Conservation (phyloP, 768 basidiomycete species). For the Russula abietina region DNA sequence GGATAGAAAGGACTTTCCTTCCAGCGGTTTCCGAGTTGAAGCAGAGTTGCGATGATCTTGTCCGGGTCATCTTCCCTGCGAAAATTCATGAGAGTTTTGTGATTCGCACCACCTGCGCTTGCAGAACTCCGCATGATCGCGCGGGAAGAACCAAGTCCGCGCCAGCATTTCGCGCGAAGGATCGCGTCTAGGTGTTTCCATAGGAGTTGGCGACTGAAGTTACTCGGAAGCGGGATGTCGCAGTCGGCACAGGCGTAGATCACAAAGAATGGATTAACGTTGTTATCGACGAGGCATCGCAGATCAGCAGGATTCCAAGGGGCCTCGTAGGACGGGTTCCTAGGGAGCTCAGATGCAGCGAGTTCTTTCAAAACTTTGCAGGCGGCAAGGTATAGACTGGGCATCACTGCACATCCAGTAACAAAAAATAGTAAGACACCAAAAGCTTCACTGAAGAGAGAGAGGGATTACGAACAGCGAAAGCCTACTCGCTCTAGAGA, state of each 20-base stretch:
- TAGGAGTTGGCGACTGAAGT: conserved; percentile 5
- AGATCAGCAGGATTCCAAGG: no score
- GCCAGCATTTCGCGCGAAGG: not conserved
- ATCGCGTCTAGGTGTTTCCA: conserved; percentile 12
- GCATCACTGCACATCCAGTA: not conserved
- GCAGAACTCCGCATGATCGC: no score
- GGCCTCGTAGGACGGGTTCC: no score
- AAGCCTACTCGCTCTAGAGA: conserved; percentile 1
- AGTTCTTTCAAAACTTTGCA: not conserved
- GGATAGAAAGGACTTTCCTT: no score
- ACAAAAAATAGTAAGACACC: not conserved
- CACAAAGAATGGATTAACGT: conserved; percentile 11
- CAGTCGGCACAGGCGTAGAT: conserved; percentile 14
- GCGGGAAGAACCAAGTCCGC: not conserved
- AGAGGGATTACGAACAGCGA: not conserved
- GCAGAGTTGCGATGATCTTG: not conserved
- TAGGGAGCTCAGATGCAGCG: no score
- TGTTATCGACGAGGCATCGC: not conserved
- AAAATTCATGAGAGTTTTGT: no score
- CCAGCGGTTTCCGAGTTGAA: no score
- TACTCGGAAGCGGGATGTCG: not conserved
- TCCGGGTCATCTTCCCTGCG: not conserved
- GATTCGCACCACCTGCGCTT: not conserved
- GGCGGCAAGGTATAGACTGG: not conserved
- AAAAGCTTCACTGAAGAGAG: not conserved